Evolutionary conservation across 1,284 basidiomycete genomes (phyloP), one percentile per base, ranked within the genome.

Genomic region (Microstroma glucosiphilum): DNA sequence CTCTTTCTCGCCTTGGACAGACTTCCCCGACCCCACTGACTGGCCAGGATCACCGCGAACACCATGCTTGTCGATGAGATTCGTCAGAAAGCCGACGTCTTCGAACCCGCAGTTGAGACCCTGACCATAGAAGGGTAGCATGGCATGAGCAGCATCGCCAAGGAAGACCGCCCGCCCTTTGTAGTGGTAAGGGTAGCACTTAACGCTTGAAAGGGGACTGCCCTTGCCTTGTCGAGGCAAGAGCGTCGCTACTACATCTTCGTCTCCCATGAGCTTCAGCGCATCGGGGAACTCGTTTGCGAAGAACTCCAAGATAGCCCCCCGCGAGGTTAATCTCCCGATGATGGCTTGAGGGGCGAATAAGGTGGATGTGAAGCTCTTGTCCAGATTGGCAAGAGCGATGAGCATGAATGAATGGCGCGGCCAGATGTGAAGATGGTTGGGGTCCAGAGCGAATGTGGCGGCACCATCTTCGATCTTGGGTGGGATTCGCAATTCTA

Each of bases 391-490:
- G 68, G 94, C 92, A 58, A 98, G 86, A 19, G 92, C 96, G 76
- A 98, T 96, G 73, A 98, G 86, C 94, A 98, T 98, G 83, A 96
- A 97, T 58, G 91, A 89, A 80, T 93, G 90, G 76, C 92, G 87
- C 63, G 94, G 96, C 94, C 94, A 98, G 78, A 98, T 97, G 83
- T 98, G 96, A 69, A 98, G 86, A 81, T 97, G 91, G 81, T 91
- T 88, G 69, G 90, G 89, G 83, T 96, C 91, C 80, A 98, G 86
- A 58, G 87, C 83, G 82, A 90, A 98, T 81, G 65, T 67, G 21
- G 19, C 51, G 13, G 6, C 21, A 13, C 13, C 13, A 19, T 19
- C 21, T 19, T 19, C 15, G 13, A 23, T 15, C 12, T 40, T 37
- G 73, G 92, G 84, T 69, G 92, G 91, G 85, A 98, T 92, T 82